These are phyloP conservation scores for Globisporangium viniferum DNA, from an alignment of 352 stramenopile genomes.

Conservation along the genomic window DNA sequence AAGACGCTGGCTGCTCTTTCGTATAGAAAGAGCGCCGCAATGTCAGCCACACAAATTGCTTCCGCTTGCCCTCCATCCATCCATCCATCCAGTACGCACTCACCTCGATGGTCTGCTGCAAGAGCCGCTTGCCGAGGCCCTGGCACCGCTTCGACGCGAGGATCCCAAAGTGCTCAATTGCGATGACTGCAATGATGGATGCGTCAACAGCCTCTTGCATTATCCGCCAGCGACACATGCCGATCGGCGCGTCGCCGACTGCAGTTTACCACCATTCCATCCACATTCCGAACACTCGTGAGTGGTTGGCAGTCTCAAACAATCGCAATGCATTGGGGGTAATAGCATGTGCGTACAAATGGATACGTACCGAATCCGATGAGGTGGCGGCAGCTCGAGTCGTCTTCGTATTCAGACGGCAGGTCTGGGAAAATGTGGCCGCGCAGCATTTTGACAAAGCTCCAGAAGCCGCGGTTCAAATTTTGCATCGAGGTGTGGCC, in stretches of 20 bases:
- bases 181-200: constrained; percentile 26
- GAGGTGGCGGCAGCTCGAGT: constrained; percentile 45
- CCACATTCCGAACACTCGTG: constrained; percentile 3
- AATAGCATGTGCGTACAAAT: too few relatives aligned
- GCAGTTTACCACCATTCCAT: not conserved
- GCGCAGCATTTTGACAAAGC: constrained; percentile 52
- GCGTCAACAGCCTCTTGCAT: constrained; percentile 29
- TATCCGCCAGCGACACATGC: constrained; percentile 46
- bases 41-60: not conserved
- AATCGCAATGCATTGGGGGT: not conserved
- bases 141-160: constrained; percentile 46
- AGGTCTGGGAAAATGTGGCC: constrained; percentile 38
- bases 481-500: constrained; percentile 28
- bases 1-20: not conserved
- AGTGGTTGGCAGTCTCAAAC: not conserved
- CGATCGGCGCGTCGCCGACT: constrained; percentile 76
- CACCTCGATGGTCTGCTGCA: constrained; percentile 14
- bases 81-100: too few relatives aligned
- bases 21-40: not conserved
- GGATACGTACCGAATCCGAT: constrained; percentile 52
- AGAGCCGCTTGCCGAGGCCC: constrained; percentile 48
- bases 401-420: constrained; percentile 28
- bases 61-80: too few relatives aligned
- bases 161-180: constrained; percentile 63
- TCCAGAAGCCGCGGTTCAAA: constrained; percentile 39